Percentiles rank a stretch among this genome's conserved stretches.
These are phyloP conservation scores for Epithemia pelagica DNA, from an alignment of 108 stramenopile genomes.

Conservation along the genomic window DNA sequence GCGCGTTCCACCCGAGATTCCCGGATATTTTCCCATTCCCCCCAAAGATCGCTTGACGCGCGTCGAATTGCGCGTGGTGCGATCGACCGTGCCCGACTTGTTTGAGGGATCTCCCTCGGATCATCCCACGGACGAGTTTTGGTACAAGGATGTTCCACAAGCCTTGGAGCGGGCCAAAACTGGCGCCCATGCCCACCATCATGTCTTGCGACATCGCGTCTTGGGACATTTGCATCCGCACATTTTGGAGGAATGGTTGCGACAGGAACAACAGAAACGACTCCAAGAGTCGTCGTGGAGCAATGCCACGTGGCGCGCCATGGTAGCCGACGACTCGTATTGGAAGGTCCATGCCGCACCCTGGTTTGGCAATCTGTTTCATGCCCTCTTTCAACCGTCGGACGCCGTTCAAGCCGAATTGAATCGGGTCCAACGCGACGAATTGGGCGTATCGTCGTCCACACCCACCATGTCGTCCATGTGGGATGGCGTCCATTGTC, in stretches of 20 bases:
- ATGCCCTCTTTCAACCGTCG: constrained; percentile 38
- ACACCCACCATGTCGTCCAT: not conserved
- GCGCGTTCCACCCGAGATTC: constrained; percentile 36
- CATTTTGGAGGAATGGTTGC: constrained; percentile 21
- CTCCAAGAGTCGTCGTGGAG: constrained; percentile 21
- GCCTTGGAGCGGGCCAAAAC: constrained; percentile 24
- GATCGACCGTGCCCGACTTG: constrained; percentile 16
- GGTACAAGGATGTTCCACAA: constrained; percentile 18
- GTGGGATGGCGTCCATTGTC: constrained; percentile 40
- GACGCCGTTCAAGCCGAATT: constrained; percentile 15
- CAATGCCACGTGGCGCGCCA: not conserved
- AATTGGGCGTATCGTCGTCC: constrained; percentile 1
- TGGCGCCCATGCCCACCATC: constrained; percentile 12
- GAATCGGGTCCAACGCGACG: not conserved
- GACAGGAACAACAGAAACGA: not conserved
- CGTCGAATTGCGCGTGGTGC: constrained; percentile 9
- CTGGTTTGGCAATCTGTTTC: constrained; percentile 39
- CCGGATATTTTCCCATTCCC: constrained; percentile 17
- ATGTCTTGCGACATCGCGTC: constrained; percentile 39
- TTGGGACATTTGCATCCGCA: constrained; percentile 43
- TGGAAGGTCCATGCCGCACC: constrained; percentile 27
- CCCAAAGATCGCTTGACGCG: not conserved
- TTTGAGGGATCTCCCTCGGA: constrained; percentile 25
- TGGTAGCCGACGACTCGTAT: not conserved
- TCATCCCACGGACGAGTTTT: constrained; percentile 29